Conservation (phyloP, 768 basidiomycete species). For the Mrakia hoshinonis region DNA sequence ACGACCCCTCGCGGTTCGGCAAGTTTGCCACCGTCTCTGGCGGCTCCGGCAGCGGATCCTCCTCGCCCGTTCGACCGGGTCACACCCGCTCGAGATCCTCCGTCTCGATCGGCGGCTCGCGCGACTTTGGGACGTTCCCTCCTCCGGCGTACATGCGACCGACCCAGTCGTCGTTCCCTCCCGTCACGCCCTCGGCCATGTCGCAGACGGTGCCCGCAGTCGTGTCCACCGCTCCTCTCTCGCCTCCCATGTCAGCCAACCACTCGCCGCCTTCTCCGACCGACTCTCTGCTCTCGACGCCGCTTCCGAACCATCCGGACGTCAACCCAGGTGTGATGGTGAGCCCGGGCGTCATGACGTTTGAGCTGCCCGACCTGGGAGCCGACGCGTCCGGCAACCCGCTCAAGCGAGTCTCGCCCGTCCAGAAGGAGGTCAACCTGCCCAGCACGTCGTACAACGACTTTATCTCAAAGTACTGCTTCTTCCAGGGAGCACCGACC, state of each 20-base stretch:
- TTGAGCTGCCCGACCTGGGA: constrained; percentile 9
- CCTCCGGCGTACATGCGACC: constrained; percentile 3
- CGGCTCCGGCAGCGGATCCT: neutral
- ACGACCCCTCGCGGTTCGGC: neutral
- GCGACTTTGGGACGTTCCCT: neutral
- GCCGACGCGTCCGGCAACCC: neutral
- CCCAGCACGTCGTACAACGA: constrained; percentile 22
- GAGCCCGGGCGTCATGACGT: constrained; percentile 10
- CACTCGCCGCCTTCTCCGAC: constrained; percentile 17
- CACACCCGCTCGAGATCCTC: neutral
- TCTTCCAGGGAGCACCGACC: constrained; percentile 12
- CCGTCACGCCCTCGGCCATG: neutral
- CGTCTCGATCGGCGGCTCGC: neutral
- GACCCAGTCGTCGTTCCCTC: neutral
- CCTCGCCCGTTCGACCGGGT: neutral
- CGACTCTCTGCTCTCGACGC: neutral
- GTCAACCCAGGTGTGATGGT: neutral
- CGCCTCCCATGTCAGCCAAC: constrained; percentile 13
- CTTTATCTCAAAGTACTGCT: constrained; percentile 28
- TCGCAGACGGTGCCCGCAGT: neutral
- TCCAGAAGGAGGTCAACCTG: constrained; percentile 15
- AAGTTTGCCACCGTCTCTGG: neutral
- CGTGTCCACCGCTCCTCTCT: neutral
- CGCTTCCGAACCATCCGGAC: constrained; percentile 7
- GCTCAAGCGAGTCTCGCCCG: neutral